Conservation (phyloP, 495 filamentous ascomycete species). For the Echria macrotheca region DNA sequence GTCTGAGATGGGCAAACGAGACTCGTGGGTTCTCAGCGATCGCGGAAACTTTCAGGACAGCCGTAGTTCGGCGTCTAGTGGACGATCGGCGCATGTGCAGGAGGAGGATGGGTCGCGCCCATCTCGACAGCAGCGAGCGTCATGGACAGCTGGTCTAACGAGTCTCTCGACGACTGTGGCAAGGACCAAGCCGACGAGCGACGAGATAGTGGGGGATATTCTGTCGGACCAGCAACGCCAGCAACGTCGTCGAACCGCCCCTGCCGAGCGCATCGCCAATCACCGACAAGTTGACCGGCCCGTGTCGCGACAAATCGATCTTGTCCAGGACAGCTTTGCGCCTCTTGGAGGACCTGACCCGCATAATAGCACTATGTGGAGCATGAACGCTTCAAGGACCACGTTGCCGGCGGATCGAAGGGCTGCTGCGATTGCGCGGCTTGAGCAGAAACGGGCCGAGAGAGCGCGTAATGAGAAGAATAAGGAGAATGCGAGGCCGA, state of each 20-base stretch:
- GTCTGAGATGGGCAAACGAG: constrained; percentile 19
- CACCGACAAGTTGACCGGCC: neutral
- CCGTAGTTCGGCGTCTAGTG: constrained; percentile 20
- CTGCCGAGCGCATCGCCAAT: neutral
- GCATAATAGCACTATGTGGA: constrained; percentile 24
- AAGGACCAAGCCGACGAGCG: constrained; percentile 1
- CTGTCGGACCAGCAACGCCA: neutral
- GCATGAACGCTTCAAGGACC: constrained; percentile 36
- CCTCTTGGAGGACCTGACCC: constrained; percentile 31
- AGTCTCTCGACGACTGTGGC: neutral
- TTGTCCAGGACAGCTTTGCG: constrained; percentile 38
- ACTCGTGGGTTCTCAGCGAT: constrained; percentile 18
- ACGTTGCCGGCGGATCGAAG: constrained; percentile 53
- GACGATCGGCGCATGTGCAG: constrained; percentile 5
- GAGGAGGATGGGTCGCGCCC: constrained; percentile 1
- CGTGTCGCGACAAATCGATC: constrained; percentile 23
- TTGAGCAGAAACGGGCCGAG: constrained; percentile 50
- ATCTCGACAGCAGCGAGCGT: neutral
- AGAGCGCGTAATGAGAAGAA: constrained; percentile 28
- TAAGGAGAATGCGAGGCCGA: constrained; percentile 42
- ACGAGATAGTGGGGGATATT: constrained; percentile 5
- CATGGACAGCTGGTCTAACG: constrained; percentile 2
- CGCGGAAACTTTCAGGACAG: constrained; percentile 26
- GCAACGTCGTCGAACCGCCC: neutral
- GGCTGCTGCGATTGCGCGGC: constrained; percentile 57